Conservation (phyloP, 352 stramenopile species). For the Blastocystis sp. region DNA sequence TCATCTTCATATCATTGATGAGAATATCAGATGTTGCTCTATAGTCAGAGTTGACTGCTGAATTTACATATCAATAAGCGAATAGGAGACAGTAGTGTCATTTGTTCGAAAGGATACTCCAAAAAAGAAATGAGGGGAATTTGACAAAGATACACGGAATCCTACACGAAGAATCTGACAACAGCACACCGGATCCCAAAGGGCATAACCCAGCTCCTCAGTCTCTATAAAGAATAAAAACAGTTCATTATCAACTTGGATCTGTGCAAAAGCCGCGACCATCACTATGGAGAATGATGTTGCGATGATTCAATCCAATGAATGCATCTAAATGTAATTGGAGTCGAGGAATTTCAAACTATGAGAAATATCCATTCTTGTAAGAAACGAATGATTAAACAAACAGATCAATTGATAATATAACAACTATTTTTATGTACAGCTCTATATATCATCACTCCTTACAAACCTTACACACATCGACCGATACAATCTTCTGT, state of each 20-base stretch:
- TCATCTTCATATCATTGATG: neutral
- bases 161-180: neutral
- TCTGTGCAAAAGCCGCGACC: neutral
- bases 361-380: constrained; percentile 19
- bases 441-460: neutral
- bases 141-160: neutral
- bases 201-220: neutral
- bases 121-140: neutral
- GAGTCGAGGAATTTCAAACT: neutral
- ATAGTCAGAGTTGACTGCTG: neutral
- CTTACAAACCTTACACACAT: neutral
- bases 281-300: neutral
- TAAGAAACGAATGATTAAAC: neutral
- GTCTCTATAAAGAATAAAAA: neutral
- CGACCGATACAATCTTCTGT: neutral
- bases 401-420: neutral
- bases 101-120: neutral
- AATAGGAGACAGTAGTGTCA: neutral
- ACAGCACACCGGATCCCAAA: neutral
- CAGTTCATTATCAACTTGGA: neutral
- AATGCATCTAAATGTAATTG: neutral
- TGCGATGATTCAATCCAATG: neutral
- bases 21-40: neutral
- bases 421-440: neutral
- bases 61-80: neutral